phyloP scores from a whole-genome alignment of 2,329 filamentous ascomycete species.

The Penicillium sp. region DNA sequence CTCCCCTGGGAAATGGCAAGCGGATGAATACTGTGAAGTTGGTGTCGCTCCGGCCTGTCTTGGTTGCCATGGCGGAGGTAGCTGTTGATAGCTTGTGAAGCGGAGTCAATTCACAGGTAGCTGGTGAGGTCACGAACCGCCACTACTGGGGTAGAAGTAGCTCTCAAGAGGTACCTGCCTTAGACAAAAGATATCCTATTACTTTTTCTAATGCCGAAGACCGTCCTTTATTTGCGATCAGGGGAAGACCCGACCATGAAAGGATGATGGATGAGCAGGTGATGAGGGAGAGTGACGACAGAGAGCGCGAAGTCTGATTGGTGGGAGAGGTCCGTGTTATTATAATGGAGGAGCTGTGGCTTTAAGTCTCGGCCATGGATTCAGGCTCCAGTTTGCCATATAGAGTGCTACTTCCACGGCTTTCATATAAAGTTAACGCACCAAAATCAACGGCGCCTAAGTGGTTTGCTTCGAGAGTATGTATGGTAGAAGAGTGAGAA shows the following conservation, averaged over 20 bases:
- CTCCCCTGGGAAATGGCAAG: constrained; percentile 83
- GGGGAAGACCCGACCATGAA: neutral
- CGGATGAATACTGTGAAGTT: constrained; percentile 78
- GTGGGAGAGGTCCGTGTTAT: neutral
- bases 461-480: neutral
- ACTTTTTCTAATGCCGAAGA: neutral
- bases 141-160: neutral
- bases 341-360: neutral
- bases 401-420: neutral
- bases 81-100: constrained; percentile 4
- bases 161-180: neutral
- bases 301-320: neutral
- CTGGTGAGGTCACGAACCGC: neutral
- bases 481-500: neutral
- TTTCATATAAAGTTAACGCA: neutral
- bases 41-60: constrained; percentile 16
- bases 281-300: constrained; percentile 10
- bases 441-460: neutral
- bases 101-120: constrained; percentile 1
- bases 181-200: neutral
- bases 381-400: fast-evolving
- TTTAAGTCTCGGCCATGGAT: neutral
- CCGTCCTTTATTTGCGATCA: neutral
- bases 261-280: constrained; percentile 4
- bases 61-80: constrained; percentile 21